Evolutionary conservation across 805 yeast species (phyloP), one percentile per base, ranked within the genome.

Genomic region (Brettanomyces sp.): DNA sequence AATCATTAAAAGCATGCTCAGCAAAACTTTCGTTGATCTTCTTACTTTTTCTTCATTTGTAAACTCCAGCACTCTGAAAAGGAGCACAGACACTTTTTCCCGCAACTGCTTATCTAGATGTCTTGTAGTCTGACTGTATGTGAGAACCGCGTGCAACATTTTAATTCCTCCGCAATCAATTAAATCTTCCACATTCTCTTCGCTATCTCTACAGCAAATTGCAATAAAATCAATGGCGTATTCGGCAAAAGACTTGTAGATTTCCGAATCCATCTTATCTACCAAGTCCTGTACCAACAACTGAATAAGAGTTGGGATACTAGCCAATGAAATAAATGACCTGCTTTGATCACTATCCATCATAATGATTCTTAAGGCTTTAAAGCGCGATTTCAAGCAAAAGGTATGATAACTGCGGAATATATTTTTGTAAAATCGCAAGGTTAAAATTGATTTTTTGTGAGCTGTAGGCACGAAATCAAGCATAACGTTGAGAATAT

Each of bases 81-180:
- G 22, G 6, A 40, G 34, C 14, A 8, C 13, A 28, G 28, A 28
- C 34, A 40, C 14, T 40, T 23, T 14, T 8, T 24, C 34, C n/a
- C 11, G 13, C n/a, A 40, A 21, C n/a, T 14, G 14, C 18, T 6
- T 13, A 40, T 40, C 24, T 13, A 24, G 2, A 8, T 14, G 25
- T 13, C 42, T 25, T 23, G 8, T 12, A 12, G 7, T 38, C 12
- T 18, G 7, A 25, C 14, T 6, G 22, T 23, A 13, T 14, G 5
- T 28, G 23, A 13, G 14, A 40, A 40, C 2, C 34, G 4, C 7
- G 22, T 40, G 42, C 14, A 40, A 40, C 11, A 40, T 13, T 14
- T 40, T 14, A 8, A 40, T 25, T n/a, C 42, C 42, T n/a, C 42
- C 42, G 14, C 13, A 40, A n/a, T 40, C 42, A 40, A 40, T 11